Conservation (phyloP, 2,329 filamentous ascomycete genomes). For the Colletotrichum orchidophilum region DNA sequence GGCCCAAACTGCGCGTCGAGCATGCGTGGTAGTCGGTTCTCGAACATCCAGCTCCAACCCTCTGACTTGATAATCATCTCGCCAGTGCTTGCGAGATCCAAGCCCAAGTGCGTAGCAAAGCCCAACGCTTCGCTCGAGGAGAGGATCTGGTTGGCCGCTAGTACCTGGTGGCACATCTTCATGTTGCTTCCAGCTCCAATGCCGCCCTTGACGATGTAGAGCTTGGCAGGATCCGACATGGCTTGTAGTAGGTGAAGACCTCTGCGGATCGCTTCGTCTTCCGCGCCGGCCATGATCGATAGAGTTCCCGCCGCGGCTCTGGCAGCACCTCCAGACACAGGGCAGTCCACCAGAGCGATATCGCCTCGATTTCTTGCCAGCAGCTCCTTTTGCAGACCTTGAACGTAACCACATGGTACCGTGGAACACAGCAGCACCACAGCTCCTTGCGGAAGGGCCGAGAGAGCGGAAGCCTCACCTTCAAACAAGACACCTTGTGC, state of each 20-base stretch:
- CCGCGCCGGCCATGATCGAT: neutral
- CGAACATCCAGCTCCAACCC: constrained; percentile 70
- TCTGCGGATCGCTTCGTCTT: neutral
- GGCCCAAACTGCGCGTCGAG: constrained; percentile 61
- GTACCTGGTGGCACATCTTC: constrained; percentile 72
- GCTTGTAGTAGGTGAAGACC: constrained; percentile 58
- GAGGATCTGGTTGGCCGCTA: constrained; percentile 71
- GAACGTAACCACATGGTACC: neutral
- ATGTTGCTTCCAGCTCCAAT: constrained; percentile 69
- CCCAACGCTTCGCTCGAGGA: constrained; percentile 65
- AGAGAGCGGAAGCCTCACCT: constrained; percentile 57
- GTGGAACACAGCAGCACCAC: neutral
- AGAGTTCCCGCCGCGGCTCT: constrained; percentile 69
- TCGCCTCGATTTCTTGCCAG: constrained; percentile 64
- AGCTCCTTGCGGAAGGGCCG: constrained; percentile 7
- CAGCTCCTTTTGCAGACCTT: neutral
- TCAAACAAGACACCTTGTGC: constrained; percentile 73
- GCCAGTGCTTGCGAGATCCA: constrained; percentile 50
- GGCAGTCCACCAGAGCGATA: constrained; percentile 49
- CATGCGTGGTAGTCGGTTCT: constrained; percentile 66
- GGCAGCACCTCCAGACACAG: constrained; percentile 40
- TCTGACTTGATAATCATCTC: constrained; percentile 56
- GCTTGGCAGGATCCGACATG: constrained; percentile 69
- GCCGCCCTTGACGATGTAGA: constrained; percentile 70
- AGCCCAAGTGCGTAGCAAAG: neutral